Base-by-base conservation (phyloP, 441 rosid species). In the Eruca vesicaria region DNA sequence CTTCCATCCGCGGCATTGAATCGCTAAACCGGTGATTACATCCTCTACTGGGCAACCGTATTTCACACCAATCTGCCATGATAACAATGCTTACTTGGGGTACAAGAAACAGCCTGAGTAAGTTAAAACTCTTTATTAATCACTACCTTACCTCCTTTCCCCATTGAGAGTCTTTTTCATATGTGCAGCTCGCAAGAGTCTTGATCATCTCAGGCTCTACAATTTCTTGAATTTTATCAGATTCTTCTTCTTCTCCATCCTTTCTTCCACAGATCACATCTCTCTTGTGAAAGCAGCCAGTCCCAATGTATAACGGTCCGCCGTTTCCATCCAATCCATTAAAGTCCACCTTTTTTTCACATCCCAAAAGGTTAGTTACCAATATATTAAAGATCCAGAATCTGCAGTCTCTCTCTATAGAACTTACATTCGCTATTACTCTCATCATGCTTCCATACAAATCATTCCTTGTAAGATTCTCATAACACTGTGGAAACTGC, bases 201-300 rank as follows among this genome's bases (percentile, higher is more conserved):
- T 84, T 89, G 11, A 77, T 38, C 68, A 64, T 78, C 62, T 78
- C 79, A 60, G 38, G 58, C 52, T 69, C 82, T 82, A 28, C 82
- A 64, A 19, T 72, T 78, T n/a, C 20, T 64, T 12, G 23, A 26
- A 43, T 33, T 68, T 68, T 62, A 77, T 63, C 64, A 72, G 31
- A 58, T 14, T 53, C 58, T 61, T 32, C 63, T 58, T 60, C 65
- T 2, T 4, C 71, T 85, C 81, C 86, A 83, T 18, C 79, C 57
- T 79, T 82, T 74, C 70, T 82, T 33, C 97, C 95, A 70, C 85
- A 73, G 0, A 94, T 82, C 58, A 63, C 75, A 64, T 90, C 92
- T 83, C 97, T 88, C 81, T 93, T 85, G 80, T 88, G 97, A 75
- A 94, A 94, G 84, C 95, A 89, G 63, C 97, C 91, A 23, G 85